Evolutionary conservation across 129 eudicot species (phyloP), one percentile per base, ranked within the genome.

Genomic region (Pulicaria dysenterica): DNA sequence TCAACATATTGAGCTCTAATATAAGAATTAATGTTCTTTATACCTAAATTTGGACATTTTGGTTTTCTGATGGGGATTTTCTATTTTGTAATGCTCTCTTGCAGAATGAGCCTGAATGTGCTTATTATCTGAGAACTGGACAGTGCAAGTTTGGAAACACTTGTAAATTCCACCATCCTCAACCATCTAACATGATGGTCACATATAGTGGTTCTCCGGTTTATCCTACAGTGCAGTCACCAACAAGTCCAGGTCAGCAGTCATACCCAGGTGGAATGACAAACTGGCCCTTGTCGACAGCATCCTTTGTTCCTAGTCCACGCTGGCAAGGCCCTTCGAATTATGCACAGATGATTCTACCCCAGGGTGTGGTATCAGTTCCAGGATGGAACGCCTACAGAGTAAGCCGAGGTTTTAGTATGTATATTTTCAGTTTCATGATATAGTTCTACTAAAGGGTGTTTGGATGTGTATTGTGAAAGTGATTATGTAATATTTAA

Each of bases 71-170:
- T 53, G 50, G 50, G 51, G 48, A 60, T n/a, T 37, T 54, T 73
- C 44, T 24, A 2, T 51, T 6, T 31, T 36, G 17, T 77, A 19
- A 46, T 60, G 50, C 5, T 58, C 55, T 69, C 39, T 3, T 63
- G 80, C 87, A 94, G 99, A 82, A 87, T 69, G 99, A 90, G 72
- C 59, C 72, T 4, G 99, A 94, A 50, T 94, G 99, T 81, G 85
- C 96, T 70, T 94, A 94, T 78, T 94, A 88, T 75, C 73, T 87
- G 76, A 90, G 96, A 85, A 94, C 96, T 12, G 99, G 99, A 78
- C 93, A 88, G 73, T 94, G 99, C 85, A 90, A 90, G 66, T 94
- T 90, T 84, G 99, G 99, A 60, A 82, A 86, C 84, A 94, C 96
- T 9, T 94, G 99, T 82, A 94, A 94, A 82, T 94, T 84, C 79